Percentiles rank a stretch among this genome's conserved stretches.
Conservation (phyloP, 108 stramenopile species). For the Cyclotella baltica region DNA sequence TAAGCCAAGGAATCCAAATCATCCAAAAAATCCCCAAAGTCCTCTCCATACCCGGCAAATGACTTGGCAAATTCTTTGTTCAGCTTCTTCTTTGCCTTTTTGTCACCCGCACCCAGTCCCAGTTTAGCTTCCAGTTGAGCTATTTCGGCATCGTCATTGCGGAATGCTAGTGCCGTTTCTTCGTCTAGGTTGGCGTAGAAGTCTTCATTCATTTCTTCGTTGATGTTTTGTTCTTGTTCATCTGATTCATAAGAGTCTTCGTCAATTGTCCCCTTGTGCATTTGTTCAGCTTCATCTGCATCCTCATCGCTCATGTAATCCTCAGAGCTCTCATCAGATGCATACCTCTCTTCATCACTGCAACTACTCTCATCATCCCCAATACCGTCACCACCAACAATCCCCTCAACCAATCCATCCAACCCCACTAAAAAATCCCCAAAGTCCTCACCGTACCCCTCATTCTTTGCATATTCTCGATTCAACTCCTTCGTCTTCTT, state of each 20-base stretch:
- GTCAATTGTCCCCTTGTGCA: conserved; percentile 2
- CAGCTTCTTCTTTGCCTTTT: conserved; percentile 48
- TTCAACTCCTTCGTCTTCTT: conserved; percentile 49
- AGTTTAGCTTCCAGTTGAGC: conserved; percentile 58
- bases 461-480: conserved; percentile 79
- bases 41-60: conserved; percentile 74
- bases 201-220: conserved; percentile 61
- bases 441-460: conserved; percentile 88
- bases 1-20: conserved; percentile 66
- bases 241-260: conserved; percentile 40
- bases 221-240: conserved; percentile 18
- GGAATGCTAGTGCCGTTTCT: conserved; percentile 48
- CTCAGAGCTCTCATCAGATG: conserved; percentile 1
- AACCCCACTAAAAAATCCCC: conserved; percentile 80
- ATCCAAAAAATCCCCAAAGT: conserved; percentile 84
- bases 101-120: conserved; percentile 30
- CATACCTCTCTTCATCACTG: neutral
- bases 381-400: conserved; percentile 44
- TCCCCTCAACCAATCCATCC: conserved; percentile 68
- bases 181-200: conserved; percentile 55
- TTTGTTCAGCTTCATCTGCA: conserved; percentile 5
- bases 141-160: conserved; percentile 61
- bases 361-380: conserved; percentile 31
- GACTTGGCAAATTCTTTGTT: conserved; percentile 49
- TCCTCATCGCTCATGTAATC: conserved; percentile 56